phyloP scores from a whole-genome alignment of 225 moss, liverwort and hornwort species.

The Marchantia polymorpha region DNA sequence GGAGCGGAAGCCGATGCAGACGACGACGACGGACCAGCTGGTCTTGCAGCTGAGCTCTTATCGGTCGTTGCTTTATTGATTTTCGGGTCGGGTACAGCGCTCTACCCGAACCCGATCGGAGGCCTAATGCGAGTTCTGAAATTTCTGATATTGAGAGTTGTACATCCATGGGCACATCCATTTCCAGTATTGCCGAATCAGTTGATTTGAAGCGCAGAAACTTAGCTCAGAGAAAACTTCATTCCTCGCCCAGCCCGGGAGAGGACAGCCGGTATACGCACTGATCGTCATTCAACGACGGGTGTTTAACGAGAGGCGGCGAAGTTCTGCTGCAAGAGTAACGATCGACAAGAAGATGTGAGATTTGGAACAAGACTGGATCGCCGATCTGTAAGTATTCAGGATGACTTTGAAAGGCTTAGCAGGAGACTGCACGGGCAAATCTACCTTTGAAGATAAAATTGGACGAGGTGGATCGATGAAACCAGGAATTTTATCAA shows the following conservation, averaged over 20 bases:
- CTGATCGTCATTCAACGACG: not conserved
- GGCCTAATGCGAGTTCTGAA: conserved; percentile 2
- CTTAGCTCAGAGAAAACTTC: not conserved
- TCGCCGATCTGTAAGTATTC: not conserved
- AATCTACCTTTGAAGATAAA: too few relatives aligned
- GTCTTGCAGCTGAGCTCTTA: too few relatives aligned
- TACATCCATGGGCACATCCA: conserved; percentile 8
- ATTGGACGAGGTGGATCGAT: too few relatives aligned
- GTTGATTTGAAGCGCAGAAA: not conserved
- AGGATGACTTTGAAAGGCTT: not conserved
- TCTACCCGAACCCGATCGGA: too few relatives aligned
- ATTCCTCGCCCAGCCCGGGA: not conserved
- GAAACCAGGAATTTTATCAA: too few relatives aligned
- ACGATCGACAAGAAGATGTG: not conserved
- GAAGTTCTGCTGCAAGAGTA: not conserved
- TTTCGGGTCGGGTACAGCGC: too few relatives aligned
- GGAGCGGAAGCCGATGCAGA: too few relatives aligned
- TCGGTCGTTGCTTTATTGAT: too few relatives aligned
- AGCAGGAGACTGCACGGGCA: not conserved
- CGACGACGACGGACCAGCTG: too few relatives aligned
- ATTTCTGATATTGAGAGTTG: conserved; percentile 6
- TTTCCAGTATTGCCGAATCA: conserved; percentile 4
- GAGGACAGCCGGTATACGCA: not conserved
- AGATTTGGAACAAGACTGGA: not conserved
- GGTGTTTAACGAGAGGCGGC: not conserved